phyloP scores from a whole-genome alignment of 1,284 basidiomycete genomes.

The Malassezia brasiliensis region DNA sequence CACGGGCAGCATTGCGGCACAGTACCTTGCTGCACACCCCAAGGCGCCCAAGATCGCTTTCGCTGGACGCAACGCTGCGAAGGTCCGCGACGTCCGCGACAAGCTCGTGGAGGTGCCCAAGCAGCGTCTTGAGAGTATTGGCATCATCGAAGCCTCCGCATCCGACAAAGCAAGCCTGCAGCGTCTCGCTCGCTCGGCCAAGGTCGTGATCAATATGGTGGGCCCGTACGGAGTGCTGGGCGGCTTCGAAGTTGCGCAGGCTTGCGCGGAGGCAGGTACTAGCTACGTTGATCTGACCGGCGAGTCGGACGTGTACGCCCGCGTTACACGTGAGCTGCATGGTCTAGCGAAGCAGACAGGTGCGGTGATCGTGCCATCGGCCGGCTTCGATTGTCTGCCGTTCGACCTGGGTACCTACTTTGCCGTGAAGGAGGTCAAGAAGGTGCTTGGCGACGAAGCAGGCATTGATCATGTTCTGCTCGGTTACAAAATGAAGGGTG shows the following conservation, averaged over 20 bases:
- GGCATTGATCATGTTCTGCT: constrained; percentile 23
- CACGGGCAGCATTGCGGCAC: constrained; percentile 30
- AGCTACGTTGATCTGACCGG: constrained; percentile 61
- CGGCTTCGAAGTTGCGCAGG: constrained; percentile 48
- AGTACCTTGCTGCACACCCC: constrained; percentile 28
- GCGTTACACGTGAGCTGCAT: constrained; percentile 58
- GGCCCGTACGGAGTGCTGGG: constrained; percentile 30
- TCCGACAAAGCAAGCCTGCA: constrained; percentile 21
- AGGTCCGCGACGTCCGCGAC: constrained; percentile 21
- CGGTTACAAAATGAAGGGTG: constrained; percentile 52
- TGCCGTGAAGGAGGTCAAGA: constrained; percentile 53
- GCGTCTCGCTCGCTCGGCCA: constrained; percentile 19
- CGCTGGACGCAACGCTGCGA: constrained; percentile 29
- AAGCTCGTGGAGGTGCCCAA: constrained; percentile 15
- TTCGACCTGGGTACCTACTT: constrained; percentile 58
- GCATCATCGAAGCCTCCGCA: constrained; percentile 25
- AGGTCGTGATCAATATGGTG: constrained; percentile 32
- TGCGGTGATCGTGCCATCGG: constrained; percentile 61
- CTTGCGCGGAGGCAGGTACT: constrained; percentile 54
- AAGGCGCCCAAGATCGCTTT: constrained; percentile 27
- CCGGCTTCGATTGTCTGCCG: constrained; percentile 60
- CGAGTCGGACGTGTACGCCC: constrained; percentile 52
- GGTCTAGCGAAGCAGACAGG: constrained; percentile 60
- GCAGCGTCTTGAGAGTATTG: constrained; percentile 19
- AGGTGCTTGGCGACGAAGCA: constrained; percentile 45